Percentiles rank a stretch among this genome's conserved stretches.
Conservation (phyloP, 2,329 filamentous ascomycete species). For the Talaromyces sp. region DNA sequence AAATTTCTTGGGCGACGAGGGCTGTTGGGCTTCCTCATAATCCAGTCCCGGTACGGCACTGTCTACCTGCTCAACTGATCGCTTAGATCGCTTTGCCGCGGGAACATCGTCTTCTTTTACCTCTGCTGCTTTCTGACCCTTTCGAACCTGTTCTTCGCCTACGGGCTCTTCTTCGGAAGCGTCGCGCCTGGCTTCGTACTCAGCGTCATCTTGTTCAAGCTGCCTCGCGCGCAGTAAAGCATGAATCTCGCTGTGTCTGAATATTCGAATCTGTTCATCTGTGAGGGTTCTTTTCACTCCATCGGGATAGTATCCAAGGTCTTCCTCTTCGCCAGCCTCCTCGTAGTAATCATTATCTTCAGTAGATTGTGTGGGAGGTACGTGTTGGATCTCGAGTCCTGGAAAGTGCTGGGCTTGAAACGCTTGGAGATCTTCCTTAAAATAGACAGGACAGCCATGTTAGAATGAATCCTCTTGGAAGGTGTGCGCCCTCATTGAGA, state of each 20-base stretch:
- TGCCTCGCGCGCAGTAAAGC: conserved; percentile 61
- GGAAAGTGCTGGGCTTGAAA: conserved; percentile 66
- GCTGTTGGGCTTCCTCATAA: conserved; percentile 39
- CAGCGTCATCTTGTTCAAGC: conserved; percentile 34
- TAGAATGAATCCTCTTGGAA: background rate
- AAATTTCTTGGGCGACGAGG: background rate
- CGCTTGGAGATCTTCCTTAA: conserved; percentile 61
- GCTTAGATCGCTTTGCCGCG: background rate
- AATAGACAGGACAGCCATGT: background rate
- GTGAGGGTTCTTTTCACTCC: conserved; percentile 87
- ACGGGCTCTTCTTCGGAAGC: background rate
- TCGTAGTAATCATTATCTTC: background rate
- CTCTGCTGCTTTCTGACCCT: background rate
- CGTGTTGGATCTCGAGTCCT: conserved; percentile 6
- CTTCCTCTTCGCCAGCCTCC: conserved; percentile 51
- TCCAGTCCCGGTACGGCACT: conserved; percentile 45
- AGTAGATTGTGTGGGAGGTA: background rate
- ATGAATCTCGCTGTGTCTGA: conserved; percentile 85
- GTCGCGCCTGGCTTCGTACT: conserved; percentile 10
- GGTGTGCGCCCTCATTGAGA: too few relatives aligned
- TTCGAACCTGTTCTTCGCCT: background rate
- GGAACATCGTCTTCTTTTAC: background rate
- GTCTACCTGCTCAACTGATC: conserved; percentile 2
- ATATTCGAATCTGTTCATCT: conserved; percentile 87
- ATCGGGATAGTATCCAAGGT: conserved; percentile 81